These are phyloP conservation scores for Chlorella sp. DNA, from an alignment of 139 green algal genomes.

Conservation along the genomic window DNA sequence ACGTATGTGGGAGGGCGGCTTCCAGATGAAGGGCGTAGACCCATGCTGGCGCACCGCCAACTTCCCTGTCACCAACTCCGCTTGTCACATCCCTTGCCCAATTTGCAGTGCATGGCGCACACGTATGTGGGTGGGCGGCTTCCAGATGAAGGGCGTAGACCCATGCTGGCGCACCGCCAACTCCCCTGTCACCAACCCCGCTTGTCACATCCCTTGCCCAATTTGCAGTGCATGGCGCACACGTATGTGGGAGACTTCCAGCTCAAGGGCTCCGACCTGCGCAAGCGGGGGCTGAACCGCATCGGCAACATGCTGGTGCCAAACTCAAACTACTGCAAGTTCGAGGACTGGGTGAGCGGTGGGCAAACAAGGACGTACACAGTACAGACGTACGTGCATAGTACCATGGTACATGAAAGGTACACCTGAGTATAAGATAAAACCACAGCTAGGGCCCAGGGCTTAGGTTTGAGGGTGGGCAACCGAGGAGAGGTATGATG, in stretches of 20 bases:
- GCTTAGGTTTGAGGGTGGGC: too few relatives aligned
- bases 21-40: too few relatives aligned
- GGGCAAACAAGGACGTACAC: too few relatives aligned
- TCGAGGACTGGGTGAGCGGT: constrained; percentile 96
- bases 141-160: constrained; percentile 56
- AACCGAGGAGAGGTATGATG: too few relatives aligned
- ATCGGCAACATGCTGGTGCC: constrained; percentile 99
- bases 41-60: neutral
- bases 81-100: neutral
- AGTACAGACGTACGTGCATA: too few relatives aligned
- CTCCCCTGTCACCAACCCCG: neutral
- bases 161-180: neutral
- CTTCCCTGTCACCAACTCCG: neutral
- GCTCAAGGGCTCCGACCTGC: constrained; percentile 87
- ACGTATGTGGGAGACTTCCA: constrained; percentile 96
- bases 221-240: constrained; percentile 80
- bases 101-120: constrained; percentile 80
- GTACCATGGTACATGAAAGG: too few relatives aligned
- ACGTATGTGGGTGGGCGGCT: constrained; percentile 93
- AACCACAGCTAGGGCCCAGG: too few relatives aligned
- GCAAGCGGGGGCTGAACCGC: constrained; percentile 89
- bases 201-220: neutral
- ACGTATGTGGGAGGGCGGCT: constrained; percentile 93
- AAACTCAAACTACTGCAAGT: constrained; percentile 99
- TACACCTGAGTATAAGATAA: too few relatives aligned